Evolutionary conservation across 352 stramenopile species (phyloP).

Genomic region (Globisporangium sylvaticum): DNA sequence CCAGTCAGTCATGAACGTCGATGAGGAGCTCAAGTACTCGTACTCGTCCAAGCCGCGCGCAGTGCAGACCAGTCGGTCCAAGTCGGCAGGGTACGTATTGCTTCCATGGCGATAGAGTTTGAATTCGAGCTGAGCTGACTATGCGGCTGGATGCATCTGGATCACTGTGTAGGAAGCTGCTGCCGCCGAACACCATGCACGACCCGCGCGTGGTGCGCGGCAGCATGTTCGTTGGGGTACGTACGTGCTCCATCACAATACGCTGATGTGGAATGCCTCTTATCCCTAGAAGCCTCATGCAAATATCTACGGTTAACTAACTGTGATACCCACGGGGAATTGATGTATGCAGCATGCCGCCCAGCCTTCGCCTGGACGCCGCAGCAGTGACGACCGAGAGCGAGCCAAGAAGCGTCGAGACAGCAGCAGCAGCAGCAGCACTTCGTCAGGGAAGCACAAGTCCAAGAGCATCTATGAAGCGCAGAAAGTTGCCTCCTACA

Average conservation of each 20-base stretch:
- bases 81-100: slow-evolving; percentile 29
- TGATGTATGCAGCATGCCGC: not conserved
- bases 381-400: slow-evolving; percentile 23
- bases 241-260: slow-evolving; percentile 18
- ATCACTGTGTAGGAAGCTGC: slow-evolving; percentile 19
- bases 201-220: slow-evolving; percentile 59
- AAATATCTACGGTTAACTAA: too few species aligned
- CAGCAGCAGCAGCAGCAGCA: not conserved
- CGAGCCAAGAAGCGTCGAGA: slow-evolving; percentile 32
- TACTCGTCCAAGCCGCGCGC: slow-evolving; percentile 72
- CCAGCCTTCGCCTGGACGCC: slow-evolving; percentile 14
- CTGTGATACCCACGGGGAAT: too few species aligned
- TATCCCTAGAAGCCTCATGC: not conserved
- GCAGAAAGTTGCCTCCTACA: slow-evolving; percentile 26
- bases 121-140: too few species aligned
- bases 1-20: slow-evolving; percentile 22
- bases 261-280: not conserved
- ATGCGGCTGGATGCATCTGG: too few species aligned
- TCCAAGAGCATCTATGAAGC: slow-evolving; percentile 31
- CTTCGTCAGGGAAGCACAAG: slow-evolving; percentile 18
- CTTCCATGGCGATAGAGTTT: too few species aligned
- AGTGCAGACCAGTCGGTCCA: slow-evolving; percentile 61
- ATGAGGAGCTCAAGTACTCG: slow-evolving; percentile 71
- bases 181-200: slow-evolving; percentile 71
- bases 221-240: slow-evolving; percentile 59